These are phyloP conservation scores for Chalciporus chontae DNA, from an alignment of 768 basidiomycete species.

Conservation along the genomic window DNA sequence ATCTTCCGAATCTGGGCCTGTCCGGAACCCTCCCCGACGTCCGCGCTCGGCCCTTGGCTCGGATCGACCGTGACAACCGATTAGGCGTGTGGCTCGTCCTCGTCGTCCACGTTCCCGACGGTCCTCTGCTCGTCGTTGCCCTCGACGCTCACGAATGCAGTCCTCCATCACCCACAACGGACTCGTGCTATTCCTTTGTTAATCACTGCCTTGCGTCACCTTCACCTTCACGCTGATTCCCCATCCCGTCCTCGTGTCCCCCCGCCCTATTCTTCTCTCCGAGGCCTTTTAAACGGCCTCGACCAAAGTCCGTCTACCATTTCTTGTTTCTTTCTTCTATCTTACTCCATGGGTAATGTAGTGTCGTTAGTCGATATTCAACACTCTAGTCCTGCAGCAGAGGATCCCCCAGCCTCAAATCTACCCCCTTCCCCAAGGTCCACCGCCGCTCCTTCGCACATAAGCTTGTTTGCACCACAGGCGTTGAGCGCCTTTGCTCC, in stretches of 20 bases:
- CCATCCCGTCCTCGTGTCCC: conserved; percentile 29
- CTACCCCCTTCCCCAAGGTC: conserved; percentile 13
- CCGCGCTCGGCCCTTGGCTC: conserved; percentile 12
- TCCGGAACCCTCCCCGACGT: conserved; percentile 26
- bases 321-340: conserved; percentile 1
- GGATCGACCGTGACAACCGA: conserved; percentile 18
- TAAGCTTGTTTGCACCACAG: conserved; percentile 31
- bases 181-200: conserved; percentile 17
- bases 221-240: conserved; percentile 16
- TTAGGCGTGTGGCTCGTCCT: conserved; percentile 11
- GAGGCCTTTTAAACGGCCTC: conserved; percentile 22
- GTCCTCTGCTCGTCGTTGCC: conserved; percentile 6
- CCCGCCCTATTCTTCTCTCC: conserved; percentile 23
- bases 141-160: conserved; percentile 15
- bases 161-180: conserved; percentile 2
- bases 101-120: conserved; percentile 22
- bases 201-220: conserved; percentile 23
- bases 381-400: conserved; percentile 15
- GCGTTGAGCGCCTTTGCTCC: conserved; percentile 28
- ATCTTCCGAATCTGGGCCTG: conserved; percentile 24
- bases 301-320: conserved; percentile 21
- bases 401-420: conserved; percentile 10
- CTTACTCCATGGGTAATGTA: conserved; percentile 29
- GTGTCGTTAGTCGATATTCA: conserved; percentile 32
- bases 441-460: conserved; percentile 31